Evolutionary conservation across 2,329 filamentous ascomycete genomes (phyloP), one percentile per base, ranked within the genome.

Genomic region (Fusarium liriodendri): DNA sequence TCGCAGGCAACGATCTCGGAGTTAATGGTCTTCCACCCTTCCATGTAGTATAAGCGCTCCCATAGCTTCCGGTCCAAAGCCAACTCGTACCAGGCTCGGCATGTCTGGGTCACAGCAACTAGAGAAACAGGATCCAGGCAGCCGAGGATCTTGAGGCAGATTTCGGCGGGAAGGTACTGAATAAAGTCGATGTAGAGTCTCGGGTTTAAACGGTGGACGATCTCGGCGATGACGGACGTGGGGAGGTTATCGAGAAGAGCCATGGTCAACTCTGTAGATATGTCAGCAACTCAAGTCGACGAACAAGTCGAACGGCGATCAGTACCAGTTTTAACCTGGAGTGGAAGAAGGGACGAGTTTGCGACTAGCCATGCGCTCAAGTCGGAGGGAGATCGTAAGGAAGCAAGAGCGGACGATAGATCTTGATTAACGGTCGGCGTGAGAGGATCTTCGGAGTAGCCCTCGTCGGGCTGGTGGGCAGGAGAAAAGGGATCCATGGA

Each of bases 151-250:
- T 97, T 93, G 52, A 97, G 91, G 70, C 95, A 97, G 77, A 99
- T 93, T 82, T 99, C 97, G 29, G 94, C 91, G 0, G 97, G 97
- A 1, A 99, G 89, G 78, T 94, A 91, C 73, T 90, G 87, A 47
- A 98, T 91, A 64, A 98, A 98, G 83, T 99, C 94, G 84, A 98
- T 96, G 82, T 98, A 95, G 4, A 98, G 91, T 62, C 95, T 89
- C 5, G 95, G 94, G 71, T 92, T 93, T 20, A 98, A 85, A 72
- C 92, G 90, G 64, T 95, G 90, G 55, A 98, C 94, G 62, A 98
- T 94, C 52, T 92, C 88, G 59, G 93, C 92, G 69, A 98, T 92
- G 63, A 92, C 90, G 8, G 93, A 93, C 1, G 95, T 97, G 20
- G 93, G 94, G 32, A 98, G 87, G 66, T 93, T 92, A 67, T 92